These are phyloP conservation scores for Suillus fuscotomentosus DNA, from an alignment of 768 basidiomycete species.

Conservation along the genomic window DNA sequence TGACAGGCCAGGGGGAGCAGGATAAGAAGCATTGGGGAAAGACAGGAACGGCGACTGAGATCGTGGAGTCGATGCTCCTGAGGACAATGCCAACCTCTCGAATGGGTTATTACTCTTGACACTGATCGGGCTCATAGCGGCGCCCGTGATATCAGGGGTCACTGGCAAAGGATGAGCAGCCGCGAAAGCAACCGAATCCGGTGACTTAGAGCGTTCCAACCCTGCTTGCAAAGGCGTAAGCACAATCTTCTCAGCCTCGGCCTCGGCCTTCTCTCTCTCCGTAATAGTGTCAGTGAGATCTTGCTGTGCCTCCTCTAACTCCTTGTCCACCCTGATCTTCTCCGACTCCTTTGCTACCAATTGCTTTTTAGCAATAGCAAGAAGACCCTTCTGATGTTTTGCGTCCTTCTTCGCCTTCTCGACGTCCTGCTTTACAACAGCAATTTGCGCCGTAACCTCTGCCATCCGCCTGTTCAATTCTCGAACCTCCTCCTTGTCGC, in stretches of 20 bases:
- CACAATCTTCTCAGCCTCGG: slow-evolving; percentile 39
- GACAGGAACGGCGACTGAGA: slow-evolving; percentile 63
- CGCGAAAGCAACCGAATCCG: slow-evolving; percentile 55
- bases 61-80: slow-evolving; percentile 39
- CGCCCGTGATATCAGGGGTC: slow-evolving; percentile 62
- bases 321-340: slow-evolving; percentile 65
- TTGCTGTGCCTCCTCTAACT: slow-evolving; percentile 62
- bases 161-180: slow-evolving; percentile 70
- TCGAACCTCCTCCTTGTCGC: slow-evolving; percentile 93
- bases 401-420: slow-evolving; percentile 93
- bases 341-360: slow-evolving; percentile 80
- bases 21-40: slow-evolving; percentile 37
- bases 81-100: slow-evolving; percentile 60
- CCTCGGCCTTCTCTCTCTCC: slow-evolving; percentile 58
- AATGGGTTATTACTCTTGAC: slow-evolving; percentile 92
- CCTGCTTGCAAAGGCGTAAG: slow-evolving; percentile 6
- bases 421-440: slow-evolving; percentile 65
- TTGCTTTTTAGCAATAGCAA: slow-evolving; percentile 95
- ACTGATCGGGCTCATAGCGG: slow-evolving; percentile 45
- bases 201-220: slow-evolving; percentile 36
- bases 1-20: slow-evolving; percentile 34
- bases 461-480: slow-evolving; percentile 83
- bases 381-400: slow-evolving; percentile 92
- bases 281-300: slow-evolving; percentile 51
- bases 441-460: slow-evolving; percentile 73